Evolutionary conservation across 2,329 filamentous ascomycete species (phyloP).

Genomic region (Aspergillus chevalieri): DNA sequence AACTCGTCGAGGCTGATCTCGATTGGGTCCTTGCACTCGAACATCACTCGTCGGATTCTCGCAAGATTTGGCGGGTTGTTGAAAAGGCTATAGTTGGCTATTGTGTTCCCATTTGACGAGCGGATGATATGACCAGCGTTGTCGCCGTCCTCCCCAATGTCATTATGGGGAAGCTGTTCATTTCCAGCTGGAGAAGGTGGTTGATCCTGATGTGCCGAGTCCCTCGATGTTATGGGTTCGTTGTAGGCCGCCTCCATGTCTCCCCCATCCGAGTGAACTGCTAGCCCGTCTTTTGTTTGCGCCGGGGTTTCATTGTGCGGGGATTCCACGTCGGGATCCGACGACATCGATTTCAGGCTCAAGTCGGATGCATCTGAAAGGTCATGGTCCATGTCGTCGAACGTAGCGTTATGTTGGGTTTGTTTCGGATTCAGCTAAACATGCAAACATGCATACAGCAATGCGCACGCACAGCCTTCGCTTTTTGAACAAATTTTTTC

Average conservation of each 20-base stretch:
- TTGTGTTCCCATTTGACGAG: not conserved
- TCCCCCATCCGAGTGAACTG: conserved; percentile 3
- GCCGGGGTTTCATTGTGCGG: conserved; percentile 7
- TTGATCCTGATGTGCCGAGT: conserved; percentile 4
- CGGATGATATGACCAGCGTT: not conserved
- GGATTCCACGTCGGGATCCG: conserved; percentile 8
- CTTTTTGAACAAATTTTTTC: not conserved
- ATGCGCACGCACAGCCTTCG: not conserved
- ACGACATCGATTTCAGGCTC: conserved; percentile 13
- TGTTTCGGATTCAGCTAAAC: conserved; percentile 3
- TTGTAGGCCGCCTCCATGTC: conserved; percentile 7
- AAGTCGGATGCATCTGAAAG: conserved; percentile 15
- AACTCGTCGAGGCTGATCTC: conserved; percentile 43
- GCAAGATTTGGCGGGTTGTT: conserved; percentile 39
- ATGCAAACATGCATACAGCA: conserved; percentile 8
- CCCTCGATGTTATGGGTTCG: not conserved
- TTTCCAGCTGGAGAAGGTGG: not conserved
- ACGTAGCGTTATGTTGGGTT: conserved; percentile 5
- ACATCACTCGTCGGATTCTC: conserved; percentile 38
- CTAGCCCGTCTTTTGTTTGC: conserved; percentile 5
- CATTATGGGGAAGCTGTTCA: not conserved
- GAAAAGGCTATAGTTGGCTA: conserved; percentile 27
- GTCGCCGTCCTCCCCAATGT: not conserved
- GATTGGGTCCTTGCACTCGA: conserved; percentile 42
- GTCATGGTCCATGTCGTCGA: conserved; percentile 27